Evolutionary conservation across 1,284 basidiomycete species (phyloP), one percentile per base, ranked within the genome.

Genomic region (Athelia sp.): DNA sequence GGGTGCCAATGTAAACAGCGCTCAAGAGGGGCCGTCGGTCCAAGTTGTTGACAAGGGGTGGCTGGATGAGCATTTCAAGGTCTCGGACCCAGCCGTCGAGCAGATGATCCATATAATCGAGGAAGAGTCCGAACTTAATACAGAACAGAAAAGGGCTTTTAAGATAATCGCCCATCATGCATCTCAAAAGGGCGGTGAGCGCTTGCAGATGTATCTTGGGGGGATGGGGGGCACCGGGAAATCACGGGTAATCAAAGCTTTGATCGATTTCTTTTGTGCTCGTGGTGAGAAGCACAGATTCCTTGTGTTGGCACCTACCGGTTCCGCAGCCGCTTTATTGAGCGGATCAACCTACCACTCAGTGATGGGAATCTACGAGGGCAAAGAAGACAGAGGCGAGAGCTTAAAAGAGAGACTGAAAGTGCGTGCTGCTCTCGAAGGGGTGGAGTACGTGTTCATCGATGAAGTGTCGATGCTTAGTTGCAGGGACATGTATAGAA

Each of bases 141-240:
- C 46, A 13, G 65, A 69, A 24, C 69, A 73, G 49, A 45, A 54
- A 18, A 32, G 63, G 15, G 69, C 69, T 0, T 71, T 69, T 47
- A 44, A 52, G 3, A 64, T 70, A 10, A 51, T 67, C 23, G 63
- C 63, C 1, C 62, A 65, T 32, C 65, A 69, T 60, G 52, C 59
- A 1, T 15, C 54, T 2, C 15, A 35, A 13, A 26, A 17, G 13
- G 24, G 46, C 29, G 50, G 57, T 2, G 54, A 62, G 2, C 66
- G 59, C 18, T 48, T 70, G 1, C 53, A 55, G 35, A 69, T 72
- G 66, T 65, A 70, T 51, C 23, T 72, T 1, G 67, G 62, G 3
- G 69, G 69, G 0, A 67, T 68, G 63, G 67, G 53, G 11, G 66
- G 69, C 2, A 65, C 66, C 3, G 69, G 70, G 4, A 72, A 72